Percentiles rank a stretch among this genome's conserved stretches.
Evolutionary conservation across 768 basidiomycete genomes (phyloP).

Genomic region (Mrakia blollopis): DNA sequence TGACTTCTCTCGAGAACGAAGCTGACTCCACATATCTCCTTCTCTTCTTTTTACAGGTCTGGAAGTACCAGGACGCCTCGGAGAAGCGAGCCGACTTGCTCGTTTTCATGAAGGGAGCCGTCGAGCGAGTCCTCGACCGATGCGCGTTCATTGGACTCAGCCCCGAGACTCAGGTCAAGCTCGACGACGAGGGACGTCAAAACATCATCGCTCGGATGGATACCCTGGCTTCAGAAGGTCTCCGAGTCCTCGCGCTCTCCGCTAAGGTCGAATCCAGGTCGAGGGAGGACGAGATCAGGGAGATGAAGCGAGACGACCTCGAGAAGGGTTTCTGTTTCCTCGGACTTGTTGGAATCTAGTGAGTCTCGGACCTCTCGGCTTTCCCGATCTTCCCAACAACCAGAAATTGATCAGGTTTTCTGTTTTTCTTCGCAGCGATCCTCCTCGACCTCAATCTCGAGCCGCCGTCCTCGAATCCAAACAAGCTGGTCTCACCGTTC

Average conservation of each 20-base stretch:
- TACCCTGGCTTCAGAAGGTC: slow-evolving; percentile 47
- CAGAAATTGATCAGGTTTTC: not conserved
- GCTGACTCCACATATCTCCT: slow-evolving; percentile 38
- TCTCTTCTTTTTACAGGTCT: slow-evolving; percentile 27
- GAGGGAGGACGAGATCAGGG: slow-evolving; percentile 41
- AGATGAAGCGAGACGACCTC: slow-evolving; percentile 48
- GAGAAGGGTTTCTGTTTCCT: slow-evolving; percentile 53
- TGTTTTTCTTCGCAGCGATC: slow-evolving; percentile 43
- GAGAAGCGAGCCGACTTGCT: slow-evolving; percentile 34
- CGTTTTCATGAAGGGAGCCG: slow-evolving; percentile 46
- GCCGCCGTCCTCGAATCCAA: slow-evolving; percentile 54
- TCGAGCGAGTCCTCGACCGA: slow-evolving; percentile 53
- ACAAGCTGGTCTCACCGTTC: slow-evolving; percentile 53
- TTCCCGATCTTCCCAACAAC: too few relatives aligned
- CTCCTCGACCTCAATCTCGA: slow-evolving; percentile 55
- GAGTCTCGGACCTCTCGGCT: too few relatives aligned
- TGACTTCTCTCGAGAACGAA: too few relatives aligned
- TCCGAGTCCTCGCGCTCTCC: slow-evolving; percentile 46
- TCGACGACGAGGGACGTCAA: slow-evolving; percentile 39
- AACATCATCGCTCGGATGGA: slow-evolving; percentile 37
- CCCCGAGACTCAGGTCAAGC: slow-evolving; percentile 33
- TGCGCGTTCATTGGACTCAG: slow-evolving; percentile 44
- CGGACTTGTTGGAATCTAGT: slow-evolving; percentile 55
- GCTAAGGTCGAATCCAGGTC: slow-evolving; percentile 43
- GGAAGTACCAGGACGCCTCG: not conserved